Percentiles rank a stretch among this genome's conserved stretches.
Conservation (phyloP, 345 rosid species). For the Citrus sinensis region DVS_A1.0 CM039169.1:5301001-5301500, state of each 20-base stretch:
- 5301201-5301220: neutral
- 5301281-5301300: neutral
- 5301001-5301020: no score
- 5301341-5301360: neutral
- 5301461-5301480: no score
- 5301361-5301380: neutral
- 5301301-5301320: slow-evolving; percentile 4
- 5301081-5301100: neutral
- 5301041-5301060: no score
- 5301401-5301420: neutral
- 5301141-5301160: neutral
- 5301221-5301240: neutral
- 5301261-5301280: neutral
- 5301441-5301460: neutral
- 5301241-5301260: neutral
- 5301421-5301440: neutral
- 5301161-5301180: neutral
- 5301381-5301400: neutral
- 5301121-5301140: neutral
- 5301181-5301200: neutral
- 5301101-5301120: neutral
- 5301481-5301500: no score
- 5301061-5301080: neutral
- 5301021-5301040: no score
- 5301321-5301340: neutral